These are phyloP conservation scores for Stephanodiscus minutulus DNA, from an alignment of 108 stramenopile genomes.

Conservation along the genomic window DNA sequence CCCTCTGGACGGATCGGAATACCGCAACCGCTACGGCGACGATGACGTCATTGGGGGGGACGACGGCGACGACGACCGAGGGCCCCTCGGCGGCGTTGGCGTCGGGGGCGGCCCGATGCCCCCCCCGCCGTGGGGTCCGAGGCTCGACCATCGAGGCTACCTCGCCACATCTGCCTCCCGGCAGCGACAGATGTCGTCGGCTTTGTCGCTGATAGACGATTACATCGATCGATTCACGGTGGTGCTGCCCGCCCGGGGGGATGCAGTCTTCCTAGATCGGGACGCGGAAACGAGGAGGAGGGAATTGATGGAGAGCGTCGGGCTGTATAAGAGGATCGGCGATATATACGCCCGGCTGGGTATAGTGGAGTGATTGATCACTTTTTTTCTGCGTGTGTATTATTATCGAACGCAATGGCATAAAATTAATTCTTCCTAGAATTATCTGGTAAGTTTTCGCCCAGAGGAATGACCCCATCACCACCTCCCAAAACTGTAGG, in stretches of 20 bases:
- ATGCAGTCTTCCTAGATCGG: slow-evolving; percentile 64
- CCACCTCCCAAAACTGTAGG: no score
- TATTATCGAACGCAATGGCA: background rate
- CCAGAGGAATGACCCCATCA: background rate
- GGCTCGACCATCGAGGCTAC: slow-evolving; percentile 77
- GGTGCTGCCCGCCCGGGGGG: slow-evolving; percentile 71
- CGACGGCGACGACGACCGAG: slow-evolving; percentile 13
- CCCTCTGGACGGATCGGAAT: slow-evolving; percentile 61
- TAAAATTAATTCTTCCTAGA: background rate
- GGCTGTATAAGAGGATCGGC: slow-evolving; percentile 49
- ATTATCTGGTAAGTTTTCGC: background rate
- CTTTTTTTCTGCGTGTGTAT: background rate
- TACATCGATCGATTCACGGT: slow-evolving; percentile 74
- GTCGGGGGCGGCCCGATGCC: slow-evolving; percentile 6
- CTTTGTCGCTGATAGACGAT: slow-evolving; percentile 52
- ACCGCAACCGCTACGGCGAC: no score
- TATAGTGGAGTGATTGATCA: slow-evolving; percentile 40
- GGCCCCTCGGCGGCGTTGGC: background rate
- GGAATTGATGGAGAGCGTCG: slow-evolving; percentile 49
- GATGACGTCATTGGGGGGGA: no score
- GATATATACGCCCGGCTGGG: slow-evolving; percentile 52
- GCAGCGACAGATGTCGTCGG: slow-evolving; percentile 73
- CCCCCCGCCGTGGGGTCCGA: slow-evolving; percentile 56
- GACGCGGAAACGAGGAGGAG: slow-evolving; percentile 34
- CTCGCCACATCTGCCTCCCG: slow-evolving; percentile 79